phyloP scores from a whole-genome alignment of 2,329 filamentous ascomycete species.

The Diaporthe vaccinii region DNA sequence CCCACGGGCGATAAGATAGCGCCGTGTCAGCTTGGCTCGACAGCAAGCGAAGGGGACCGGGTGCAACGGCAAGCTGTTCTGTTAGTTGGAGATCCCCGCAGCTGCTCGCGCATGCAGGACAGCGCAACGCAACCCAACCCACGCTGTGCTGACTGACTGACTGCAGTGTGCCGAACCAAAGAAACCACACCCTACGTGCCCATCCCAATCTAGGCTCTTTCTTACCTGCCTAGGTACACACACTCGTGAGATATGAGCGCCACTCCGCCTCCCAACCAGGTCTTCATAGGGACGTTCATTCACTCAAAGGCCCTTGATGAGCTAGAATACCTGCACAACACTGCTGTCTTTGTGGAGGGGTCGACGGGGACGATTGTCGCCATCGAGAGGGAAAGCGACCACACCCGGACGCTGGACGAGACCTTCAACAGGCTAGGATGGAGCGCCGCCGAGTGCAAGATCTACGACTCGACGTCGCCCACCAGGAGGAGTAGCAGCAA shows the following conservation, averaged over 20 bases:
- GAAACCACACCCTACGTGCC: not conserved
- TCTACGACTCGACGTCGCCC: constrained; percentile 46
- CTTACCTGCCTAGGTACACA: not conserved
- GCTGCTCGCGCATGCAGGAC: not conserved
- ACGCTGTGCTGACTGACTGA: constrained; percentile 11
- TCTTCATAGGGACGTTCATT: constrained; percentile 69
- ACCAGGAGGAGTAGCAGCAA: not conserved
- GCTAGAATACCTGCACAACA: constrained; percentile 65
- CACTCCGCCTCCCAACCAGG: constrained; percentile 52
- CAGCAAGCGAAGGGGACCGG: not conserved
- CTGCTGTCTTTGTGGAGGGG: constrained; percentile 64
- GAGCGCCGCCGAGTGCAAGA: constrained; percentile 54
- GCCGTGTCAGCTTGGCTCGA: constrained; percentile 13
- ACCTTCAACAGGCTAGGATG: constrained; percentile 61
- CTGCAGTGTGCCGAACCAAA: constrained; percentile 24
- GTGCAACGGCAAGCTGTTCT: constrained; percentile 12
- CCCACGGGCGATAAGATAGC: constrained; percentile 37
- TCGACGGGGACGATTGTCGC: constrained; percentile 63
- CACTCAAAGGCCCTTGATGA: constrained; percentile 63
- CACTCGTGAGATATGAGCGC: constrained; percentile 17
- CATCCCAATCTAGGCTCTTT: not conserved
- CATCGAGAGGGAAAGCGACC: constrained; percentile 55
- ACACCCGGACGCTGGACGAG: constrained; percentile 49
- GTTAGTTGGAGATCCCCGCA: constrained; percentile 13
- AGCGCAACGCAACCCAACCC: not conserved